A percentile compares a stretch with the other conserved stretches of the same genome.
Evolutionary conservation across 768 basidiomycete species (phyloP).

Genomic region (Lyophyllum shimeji): DNA sequence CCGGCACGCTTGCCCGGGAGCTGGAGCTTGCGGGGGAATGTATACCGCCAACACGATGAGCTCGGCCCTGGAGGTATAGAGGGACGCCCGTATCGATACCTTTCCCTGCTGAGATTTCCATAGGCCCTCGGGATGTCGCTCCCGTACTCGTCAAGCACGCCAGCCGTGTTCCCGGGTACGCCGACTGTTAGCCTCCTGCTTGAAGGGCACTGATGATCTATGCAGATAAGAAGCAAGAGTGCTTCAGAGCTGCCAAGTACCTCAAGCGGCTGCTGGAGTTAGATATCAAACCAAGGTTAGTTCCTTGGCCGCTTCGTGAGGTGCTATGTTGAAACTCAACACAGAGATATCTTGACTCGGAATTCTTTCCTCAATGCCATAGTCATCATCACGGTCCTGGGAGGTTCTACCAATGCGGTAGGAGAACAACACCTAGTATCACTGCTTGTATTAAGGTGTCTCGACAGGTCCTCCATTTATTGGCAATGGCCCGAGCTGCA

Average conservation of each 20-base stretch:
- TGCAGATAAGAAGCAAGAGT: conserved; percentile 81
- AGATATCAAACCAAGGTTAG: conserved; percentile 78
- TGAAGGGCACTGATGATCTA: background rate
- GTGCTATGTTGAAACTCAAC: background rate
- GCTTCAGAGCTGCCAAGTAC: conserved; percentile 73
- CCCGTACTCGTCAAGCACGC: conserved; percentile 79
- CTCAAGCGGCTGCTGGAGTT: conserved; percentile 71
- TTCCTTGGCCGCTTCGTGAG: background rate
- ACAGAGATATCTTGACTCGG: conserved; percentile 44
- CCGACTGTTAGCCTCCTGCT: background rate
- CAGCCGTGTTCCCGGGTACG: conserved; percentile 68
- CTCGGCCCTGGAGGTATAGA: conserved; percentile 64
- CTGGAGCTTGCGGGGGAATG: conserved; percentile 89
- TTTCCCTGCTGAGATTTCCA: background rate
- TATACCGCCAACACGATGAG: conserved; percentile 93
- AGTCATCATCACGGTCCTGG: conserved; percentile 72
- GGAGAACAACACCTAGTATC: conserved; percentile 14
- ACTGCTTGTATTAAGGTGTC: background rate
- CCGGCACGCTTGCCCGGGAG: conserved; percentile 80
- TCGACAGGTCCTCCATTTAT: conserved; percentile 71
- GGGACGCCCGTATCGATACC: background rate
- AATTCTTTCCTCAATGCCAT: conserved; percentile 81
- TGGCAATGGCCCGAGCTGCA: conserved; percentile 84
- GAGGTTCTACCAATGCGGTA: conserved; percentile 88
- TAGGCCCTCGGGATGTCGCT: conserved; percentile 79